Evolutionary conservation across 257 asterid genomes (phyloP).

Genomic region (Apocynum venetum): DNA sequence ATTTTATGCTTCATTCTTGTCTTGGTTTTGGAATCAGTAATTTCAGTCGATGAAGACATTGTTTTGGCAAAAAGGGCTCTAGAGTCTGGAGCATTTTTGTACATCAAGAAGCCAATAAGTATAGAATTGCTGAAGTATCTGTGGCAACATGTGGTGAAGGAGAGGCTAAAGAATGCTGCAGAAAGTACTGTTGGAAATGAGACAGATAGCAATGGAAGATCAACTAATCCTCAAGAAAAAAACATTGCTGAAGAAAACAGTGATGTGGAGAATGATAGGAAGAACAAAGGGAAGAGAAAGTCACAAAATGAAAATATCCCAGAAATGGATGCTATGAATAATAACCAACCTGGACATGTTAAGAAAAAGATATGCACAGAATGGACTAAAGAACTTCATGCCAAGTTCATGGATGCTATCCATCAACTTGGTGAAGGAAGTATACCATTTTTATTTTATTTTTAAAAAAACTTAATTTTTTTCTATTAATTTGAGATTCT

Average conservation of each 20-base stretch:
- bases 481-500: background rate
- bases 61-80: background rate
- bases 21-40: background rate
- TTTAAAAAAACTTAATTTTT: background rate
- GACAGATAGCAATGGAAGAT: no score
- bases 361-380: slow-evolving; percentile 19
- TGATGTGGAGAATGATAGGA: background rate
- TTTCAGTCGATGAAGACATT: slow-evolving; percentile 9
- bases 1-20: background rate
- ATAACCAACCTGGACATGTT: background rate
- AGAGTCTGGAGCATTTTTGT: slow-evolving; percentile 11
- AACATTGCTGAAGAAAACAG: background rate
- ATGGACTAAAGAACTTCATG: slow-evolving; percentile 25
- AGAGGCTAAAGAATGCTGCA: background rate
- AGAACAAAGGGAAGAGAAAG: slow-evolving; percentile 2
- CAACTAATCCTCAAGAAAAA: no score
- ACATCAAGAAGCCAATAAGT: slow-evolving; percentile 6
- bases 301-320: background rate
- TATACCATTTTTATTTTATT: background rate
- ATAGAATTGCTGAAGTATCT: background rate
- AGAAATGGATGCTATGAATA: background rate
- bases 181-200: background rate
- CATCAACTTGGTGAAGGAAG: slow-evolving; percentile 30
- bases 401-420: slow-evolving; percentile 19
- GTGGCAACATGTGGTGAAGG: slow-evolving; percentile 8